phyloP scores from a whole-genome alignment of 176 grass and related monocot genomes.

The Ensete glaucum region DNA sequence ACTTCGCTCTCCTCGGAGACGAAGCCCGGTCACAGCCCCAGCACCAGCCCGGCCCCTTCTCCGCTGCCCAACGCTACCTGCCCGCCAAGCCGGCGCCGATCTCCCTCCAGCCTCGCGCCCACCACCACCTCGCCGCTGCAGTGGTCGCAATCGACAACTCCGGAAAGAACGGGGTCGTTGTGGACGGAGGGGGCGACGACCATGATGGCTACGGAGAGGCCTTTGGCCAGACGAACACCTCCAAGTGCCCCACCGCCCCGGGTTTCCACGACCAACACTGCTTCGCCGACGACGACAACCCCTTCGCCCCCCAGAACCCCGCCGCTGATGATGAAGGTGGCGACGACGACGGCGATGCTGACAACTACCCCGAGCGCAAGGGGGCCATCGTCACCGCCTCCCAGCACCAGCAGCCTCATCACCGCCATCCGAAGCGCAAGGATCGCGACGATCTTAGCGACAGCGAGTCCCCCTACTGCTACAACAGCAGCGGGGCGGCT shows the following conservation, averaged over 20 bases:
- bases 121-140: neutral
- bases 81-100: neutral
- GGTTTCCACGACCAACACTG: conserved; percentile 16
- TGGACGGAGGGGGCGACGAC: neutral
- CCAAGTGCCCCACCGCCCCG: conserved; percentile 4
- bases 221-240: conserved; percentile 14
- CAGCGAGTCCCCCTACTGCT: conserved; percentile 67
- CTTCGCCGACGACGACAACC: conserved; percentile 1
- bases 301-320: conserved; percentile 17
- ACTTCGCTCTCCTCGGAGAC: conserved; percentile 66
- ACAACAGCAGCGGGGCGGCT: conserved; percentile 30
- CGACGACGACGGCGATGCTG: conserved; percentile 24
- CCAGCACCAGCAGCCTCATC: neutral
- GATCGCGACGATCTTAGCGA: conserved; percentile 70
- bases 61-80: conserved; percentile 17
- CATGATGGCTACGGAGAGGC: conserved; percentile 20
- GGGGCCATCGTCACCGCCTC: neutral
- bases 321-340: conserved; percentile 27
- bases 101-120: neutral
- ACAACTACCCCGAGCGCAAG: neutral
- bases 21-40: conserved; percentile 31
- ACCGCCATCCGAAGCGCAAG: conserved; percentile 36
- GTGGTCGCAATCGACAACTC: neutral
- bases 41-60: conserved; percentile 15
- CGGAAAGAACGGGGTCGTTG: neutral